Evolutionary conservation across 2,329 filamentous ascomycete genomes (phyloP).

Genomic region (Neonectria coccinea): DNA sequence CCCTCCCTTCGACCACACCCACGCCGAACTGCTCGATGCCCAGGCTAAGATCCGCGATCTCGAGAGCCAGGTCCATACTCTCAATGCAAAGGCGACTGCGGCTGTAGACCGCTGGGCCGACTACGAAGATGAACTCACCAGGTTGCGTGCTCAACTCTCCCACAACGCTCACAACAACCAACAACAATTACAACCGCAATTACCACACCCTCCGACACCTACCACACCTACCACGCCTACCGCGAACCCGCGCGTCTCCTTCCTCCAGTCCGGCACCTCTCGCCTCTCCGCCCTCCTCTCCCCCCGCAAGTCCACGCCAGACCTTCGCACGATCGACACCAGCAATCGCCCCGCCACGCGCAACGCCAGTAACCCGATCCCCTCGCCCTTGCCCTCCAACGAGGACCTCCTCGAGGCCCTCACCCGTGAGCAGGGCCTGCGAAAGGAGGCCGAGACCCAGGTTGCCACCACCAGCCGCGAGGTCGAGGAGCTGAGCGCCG

Average conservation of each 20-base stretch:
- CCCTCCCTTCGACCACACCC: slow-evolving; percentile 51
- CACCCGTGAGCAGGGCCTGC: slow-evolving; percentile 73
- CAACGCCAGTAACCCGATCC: slow-evolving; percentile 35
- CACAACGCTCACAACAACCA: slow-evolving; percentile 40
- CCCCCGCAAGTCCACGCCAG: slow-evolving; percentile 59
- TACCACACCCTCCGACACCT: slow-evolving; percentile 36
- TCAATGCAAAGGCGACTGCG: slow-evolving; percentile 78
- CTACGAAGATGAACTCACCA: slow-evolving; percentile 82
- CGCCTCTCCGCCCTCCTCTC: slow-evolving; percentile 60
- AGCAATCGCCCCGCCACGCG: slow-evolving; percentile 34
- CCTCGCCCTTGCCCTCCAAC: slow-evolving; percentile 45
- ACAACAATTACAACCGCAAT: slow-evolving; percentile 25
- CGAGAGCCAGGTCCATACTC: slow-evolving; percentile 75
- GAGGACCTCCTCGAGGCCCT: slow-evolving; percentile 73
- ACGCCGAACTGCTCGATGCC: slow-evolving; percentile 62
- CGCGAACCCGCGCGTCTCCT: slow-evolving; percentile 54
- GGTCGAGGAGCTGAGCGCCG: slow-evolving; percentile 81
- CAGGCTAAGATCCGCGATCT: slow-evolving; percentile 75
- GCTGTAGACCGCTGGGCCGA: slow-evolving; percentile 76
- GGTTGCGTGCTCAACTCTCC: slow-evolving; percentile 61
- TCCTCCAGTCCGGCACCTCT: slow-evolving; percentile 59
- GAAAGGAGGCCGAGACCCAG: slow-evolving; percentile 76
- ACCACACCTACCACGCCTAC: slow-evolving; percentile 44
- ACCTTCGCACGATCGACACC: slow-evolving; percentile 40
- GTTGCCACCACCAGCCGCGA: slow-evolving; percentile 74